Base-by-base conservation (phyloP, 2,329 filamentous ascomycete species). In the Drechslerella stenobrocha region DNA sequence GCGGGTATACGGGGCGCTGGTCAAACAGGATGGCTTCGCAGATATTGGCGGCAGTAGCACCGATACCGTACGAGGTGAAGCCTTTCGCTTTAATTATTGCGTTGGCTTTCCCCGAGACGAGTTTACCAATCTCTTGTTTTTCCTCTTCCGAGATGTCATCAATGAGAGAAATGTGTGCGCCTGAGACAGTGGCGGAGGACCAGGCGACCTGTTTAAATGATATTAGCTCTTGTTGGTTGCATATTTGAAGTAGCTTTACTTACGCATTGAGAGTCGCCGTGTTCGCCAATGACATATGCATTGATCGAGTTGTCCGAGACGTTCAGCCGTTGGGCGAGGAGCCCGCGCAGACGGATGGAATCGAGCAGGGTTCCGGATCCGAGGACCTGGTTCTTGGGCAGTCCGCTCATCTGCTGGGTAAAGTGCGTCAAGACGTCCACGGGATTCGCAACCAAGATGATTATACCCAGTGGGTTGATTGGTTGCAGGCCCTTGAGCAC, bases 371-470 rank as follows among this genome's bases (percentile, higher is more conserved):
- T 75, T n/a, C 74, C 74, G 9, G 73, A 73, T 37, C 74, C 74
- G 8, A 75, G 72, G 30, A 75, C 74, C 20, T 73, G 70, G 64
- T 74, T 71, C 34, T 72, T 66, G 8, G 74, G 74, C 53, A 75
- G 74, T 1, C 74, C 74, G 2, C 72, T 73, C 48, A 75, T 66
- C 52, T 72, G 58, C 37, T 71, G 57, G 0, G 74, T 72, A 20
- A 73, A 72, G 53, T 75, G 72, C 11, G 74, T 75, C 23, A 75
- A 71, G 13, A 75, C 74, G 55, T 75, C 74, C 47, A 74, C 74
- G 4, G 74, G 74, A 70, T 75, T 75, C 8, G 74, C 75, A 4
- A 74, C 74, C n/a, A 75, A 66, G n/a, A 75, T 51, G 34, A 75
- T 67, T 58, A 75, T 73, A 11, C 73, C 73, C 45, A 73, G 71